These are phyloP conservation scores for Mollisia scopiformis DNA, from an alignment of 2,329 filamentous ascomycete genomes.

Conservation along the genomic window DNA sequence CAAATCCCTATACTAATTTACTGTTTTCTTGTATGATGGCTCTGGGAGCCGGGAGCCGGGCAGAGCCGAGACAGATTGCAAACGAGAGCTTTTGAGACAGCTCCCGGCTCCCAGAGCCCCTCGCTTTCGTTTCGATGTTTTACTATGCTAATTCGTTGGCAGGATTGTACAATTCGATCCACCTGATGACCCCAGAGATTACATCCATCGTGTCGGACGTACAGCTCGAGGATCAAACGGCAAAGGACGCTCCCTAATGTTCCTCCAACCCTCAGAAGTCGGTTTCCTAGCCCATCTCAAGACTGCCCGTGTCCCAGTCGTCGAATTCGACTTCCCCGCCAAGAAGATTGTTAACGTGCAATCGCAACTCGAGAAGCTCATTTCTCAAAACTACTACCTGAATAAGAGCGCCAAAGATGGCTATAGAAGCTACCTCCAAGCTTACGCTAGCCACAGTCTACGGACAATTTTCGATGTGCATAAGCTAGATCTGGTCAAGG, in stretches of 20 bases:
- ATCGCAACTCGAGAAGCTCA: slow-evolving; percentile 90
- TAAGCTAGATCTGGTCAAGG: slow-evolving; percentile 80
- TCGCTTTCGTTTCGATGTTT: too few relatives aligned
- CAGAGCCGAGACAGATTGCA: too few relatives aligned
- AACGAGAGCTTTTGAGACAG: too few relatives aligned
- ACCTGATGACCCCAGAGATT: slow-evolving; percentile 86
- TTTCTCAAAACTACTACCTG: slow-evolving; percentile 94
- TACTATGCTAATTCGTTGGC: too few relatives aligned
- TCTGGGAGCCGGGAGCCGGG: too few relatives aligned
- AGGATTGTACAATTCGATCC: slow-evolving; percentile 92
- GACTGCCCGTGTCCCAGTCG: slow-evolving; percentile 87
- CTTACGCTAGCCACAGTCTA: slow-evolving; percentile 85
- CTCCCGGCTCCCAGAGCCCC: too few relatives aligned
- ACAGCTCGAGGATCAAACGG: slow-evolving; percentile 84
- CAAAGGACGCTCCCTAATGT: slow-evolving; percentile 89
- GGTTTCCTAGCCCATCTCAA: slow-evolving; percentile 92
- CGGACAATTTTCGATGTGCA: slow-evolving; percentile 84
- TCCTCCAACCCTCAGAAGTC: slow-evolving; percentile 88
- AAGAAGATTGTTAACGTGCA: slow-evolving; percentile 92
- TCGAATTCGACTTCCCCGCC: slow-evolving; percentile 92
- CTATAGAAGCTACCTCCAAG: slow-evolving; percentile 90
- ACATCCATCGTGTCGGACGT: slow-evolving; percentile 95
- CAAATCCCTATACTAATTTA: too few relatives aligned
- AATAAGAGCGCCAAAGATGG: slow-evolving; percentile 82
- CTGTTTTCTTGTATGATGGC: too few relatives aligned